Conservation (phyloP, 805 yeast species). For the Kazachstania martiniae region DNA sequence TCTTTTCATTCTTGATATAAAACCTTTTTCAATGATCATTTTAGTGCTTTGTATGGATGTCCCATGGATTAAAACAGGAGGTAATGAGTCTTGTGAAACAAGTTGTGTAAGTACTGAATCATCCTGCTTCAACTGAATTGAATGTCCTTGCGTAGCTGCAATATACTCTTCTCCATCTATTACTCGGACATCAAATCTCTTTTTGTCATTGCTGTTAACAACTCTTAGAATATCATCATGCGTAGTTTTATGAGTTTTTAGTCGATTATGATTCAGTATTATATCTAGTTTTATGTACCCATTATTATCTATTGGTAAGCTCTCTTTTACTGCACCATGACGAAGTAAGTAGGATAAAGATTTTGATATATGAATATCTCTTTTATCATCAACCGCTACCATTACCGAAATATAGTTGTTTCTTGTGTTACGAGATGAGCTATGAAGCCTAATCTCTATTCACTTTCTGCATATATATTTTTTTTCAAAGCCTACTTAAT, state of each 20-base stretch:
- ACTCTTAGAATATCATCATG: conserved; percentile 46
- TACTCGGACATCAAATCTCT: conserved; percentile 60
- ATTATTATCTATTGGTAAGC: conserved; percentile 46
- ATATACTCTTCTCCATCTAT: conserved; percentile 34
- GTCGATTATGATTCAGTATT: conserved; percentile 44
- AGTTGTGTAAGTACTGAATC: conserved; percentile 35
- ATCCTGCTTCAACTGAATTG: conserved; percentile 37
- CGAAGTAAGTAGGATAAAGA: conserved; percentile 66
- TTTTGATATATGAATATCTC: conserved; percentile 56
- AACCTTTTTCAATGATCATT: conserved; percentile 40
- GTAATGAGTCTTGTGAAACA: conserved; percentile 33
- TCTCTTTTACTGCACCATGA: conserved; percentile 74
- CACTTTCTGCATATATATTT: background rate
- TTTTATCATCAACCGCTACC: conserved; percentile 11
- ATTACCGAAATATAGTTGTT: no score
- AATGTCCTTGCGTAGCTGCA: conserved; percentile 95
- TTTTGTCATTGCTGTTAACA: conserved; percentile 58
- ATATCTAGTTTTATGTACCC: conserved; percentile 56
- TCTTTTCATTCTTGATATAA: conserved; percentile 58
- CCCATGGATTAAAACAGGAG: conserved; percentile 62
- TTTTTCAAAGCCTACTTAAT: no score
- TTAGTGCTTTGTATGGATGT: conserved; percentile 44
- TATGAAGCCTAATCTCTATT: background rate
- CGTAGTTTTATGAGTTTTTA: conserved; percentile 47
- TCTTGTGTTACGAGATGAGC: background rate